phyloP scores from a whole-genome alignment of 495 filamentous ascomycete genomes.

The Pyrenopolyporus hunteri region DNA sequence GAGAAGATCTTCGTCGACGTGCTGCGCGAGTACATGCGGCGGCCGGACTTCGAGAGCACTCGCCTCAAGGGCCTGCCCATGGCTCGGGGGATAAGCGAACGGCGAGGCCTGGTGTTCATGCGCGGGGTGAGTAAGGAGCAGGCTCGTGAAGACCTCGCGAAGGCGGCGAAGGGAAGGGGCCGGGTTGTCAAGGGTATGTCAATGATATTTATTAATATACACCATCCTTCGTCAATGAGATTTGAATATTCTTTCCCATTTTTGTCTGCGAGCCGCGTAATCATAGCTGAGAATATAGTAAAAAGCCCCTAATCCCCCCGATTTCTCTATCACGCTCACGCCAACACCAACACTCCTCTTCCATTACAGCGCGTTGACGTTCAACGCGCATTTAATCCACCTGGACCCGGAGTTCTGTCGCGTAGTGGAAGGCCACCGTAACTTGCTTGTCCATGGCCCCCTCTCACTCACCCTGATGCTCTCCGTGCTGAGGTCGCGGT shows the following conservation, averaged over 20 bases:
- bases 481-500: constrained; percentile 60
- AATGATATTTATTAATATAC: background rate
- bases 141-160: constrained; percentile 10
- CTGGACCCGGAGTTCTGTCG: constrained; percentile 75
- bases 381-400: constrained; percentile 87
- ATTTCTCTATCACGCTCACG: constrained; percentile 64
- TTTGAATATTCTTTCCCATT: background rate
- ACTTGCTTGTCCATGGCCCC: constrained; percentile 85
- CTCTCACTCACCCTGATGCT: constrained; percentile 79
- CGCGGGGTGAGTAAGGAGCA: constrained; percentile 25
- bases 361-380: constrained; percentile 83
- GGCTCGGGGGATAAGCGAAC: constrained; percentile 40
- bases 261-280: constrained; percentile 1
- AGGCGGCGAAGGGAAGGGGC: constrained; percentile 6
- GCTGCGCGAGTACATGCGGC: constrained; percentile 41
- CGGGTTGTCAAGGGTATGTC: constrained; percentile 33
- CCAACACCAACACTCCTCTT: constrained; percentile 74
- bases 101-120: constrained; percentile 50
- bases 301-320: constrained; percentile 46
- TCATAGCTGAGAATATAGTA: constrained; percentile 33
- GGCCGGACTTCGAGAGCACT: background rate
- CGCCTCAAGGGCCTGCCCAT: background rate
- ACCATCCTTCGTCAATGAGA: background rate
- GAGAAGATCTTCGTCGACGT: constrained; percentile 55
- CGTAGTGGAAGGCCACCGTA: constrained; percentile 72